These are phyloP conservation scores for Mucor indicus DNA, from an alignment of 371 early-diverging fungal genomes.

Conservation along the genomic window DNA sequence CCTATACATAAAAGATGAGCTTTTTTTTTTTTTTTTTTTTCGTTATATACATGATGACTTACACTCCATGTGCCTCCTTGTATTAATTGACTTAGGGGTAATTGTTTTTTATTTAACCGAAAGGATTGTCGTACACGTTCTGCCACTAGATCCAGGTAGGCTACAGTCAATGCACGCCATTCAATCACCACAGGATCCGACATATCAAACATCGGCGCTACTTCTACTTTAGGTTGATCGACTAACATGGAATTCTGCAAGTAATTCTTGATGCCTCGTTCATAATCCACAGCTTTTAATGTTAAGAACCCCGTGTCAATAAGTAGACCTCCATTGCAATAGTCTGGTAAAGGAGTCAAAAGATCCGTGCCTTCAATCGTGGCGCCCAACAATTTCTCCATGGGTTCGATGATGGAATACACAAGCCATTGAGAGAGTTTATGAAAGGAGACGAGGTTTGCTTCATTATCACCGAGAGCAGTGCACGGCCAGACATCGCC, in stretches of 20 bases:
- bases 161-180: constrained; percentile 91
- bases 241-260: constrained; percentile 37
- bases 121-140: constrained; percentile 63
- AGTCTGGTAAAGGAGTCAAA: constrained; percentile 90
- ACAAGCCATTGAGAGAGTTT: constrained; percentile 93
- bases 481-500: constrained; percentile 91
- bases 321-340: constrained; percentile 73
- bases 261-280: constrained; percentile 46
- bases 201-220: constrained; percentile 73
- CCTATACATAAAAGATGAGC: no score
- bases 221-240: constrained; percentile 44
- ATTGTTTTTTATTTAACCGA: constrained; percentile 48
- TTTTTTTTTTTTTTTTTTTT: no score
- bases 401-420: constrained; percentile 86
- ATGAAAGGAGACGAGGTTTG: constrained; percentile 79
- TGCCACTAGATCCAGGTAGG: constrained; percentile 77
- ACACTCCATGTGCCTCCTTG: constrained; percentile 89
- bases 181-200: constrained; percentile 84
- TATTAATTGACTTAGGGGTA: constrained; percentile 82
- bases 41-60: no score
- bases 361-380: constrained; percentile 63
- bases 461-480: constrained; percentile 20
- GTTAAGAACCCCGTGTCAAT: constrained; percentile 46
- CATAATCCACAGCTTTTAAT: constrained; percentile 34
- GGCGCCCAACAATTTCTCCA: constrained; percentile 62